Conservation (phyloP, 169 alveolate genomes). For the Plasmodium gallinaceum region DNA sequence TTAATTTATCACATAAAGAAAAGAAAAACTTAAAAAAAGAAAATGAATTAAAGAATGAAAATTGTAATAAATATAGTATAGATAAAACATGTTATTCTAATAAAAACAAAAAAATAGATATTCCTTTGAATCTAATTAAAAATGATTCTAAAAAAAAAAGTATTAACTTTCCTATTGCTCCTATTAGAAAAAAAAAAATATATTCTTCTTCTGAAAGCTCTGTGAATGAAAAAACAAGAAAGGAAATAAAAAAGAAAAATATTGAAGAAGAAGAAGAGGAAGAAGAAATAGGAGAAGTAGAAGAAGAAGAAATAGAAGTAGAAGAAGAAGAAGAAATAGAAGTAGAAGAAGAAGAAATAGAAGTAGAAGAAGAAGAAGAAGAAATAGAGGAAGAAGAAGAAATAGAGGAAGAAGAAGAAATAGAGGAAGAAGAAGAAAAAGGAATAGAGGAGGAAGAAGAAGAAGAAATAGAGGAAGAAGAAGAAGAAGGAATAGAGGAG, state of each 20-base stretch:
- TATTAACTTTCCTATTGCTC: background rate
- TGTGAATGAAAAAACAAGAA: conserved; percentile 14
- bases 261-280: background rate
- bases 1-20: background rate
- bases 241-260: conserved; percentile 12
- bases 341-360: conserved; percentile 33
- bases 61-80: conserved; percentile 10
- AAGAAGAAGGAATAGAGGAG: conserved; percentile 1
- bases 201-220: conserved; percentile 36
- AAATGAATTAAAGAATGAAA: background rate
- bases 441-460: conserved; percentile 8
- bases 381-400: conserved; percentile 44
- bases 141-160: background rate
- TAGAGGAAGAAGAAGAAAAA: conserved; percentile 15
- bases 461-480: conserved; percentile 15
- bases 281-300: conserved; percentile 6
- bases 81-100: background rate
- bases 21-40: conserved; percentile 11
- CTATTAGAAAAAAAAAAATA: conserved; percentile 12
- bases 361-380: conserved; percentile 21
- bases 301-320: conserved; percentile 15
- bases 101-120: background rate
- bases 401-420: conserved; percentile 8
- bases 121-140: conserved; percentile 12
- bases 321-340: conserved; percentile 24